Evolutionary conservation across 495 filamentous ascomycete species (phyloP).

Genomic region (Hyphodiscus hymeniophilus): DNA sequence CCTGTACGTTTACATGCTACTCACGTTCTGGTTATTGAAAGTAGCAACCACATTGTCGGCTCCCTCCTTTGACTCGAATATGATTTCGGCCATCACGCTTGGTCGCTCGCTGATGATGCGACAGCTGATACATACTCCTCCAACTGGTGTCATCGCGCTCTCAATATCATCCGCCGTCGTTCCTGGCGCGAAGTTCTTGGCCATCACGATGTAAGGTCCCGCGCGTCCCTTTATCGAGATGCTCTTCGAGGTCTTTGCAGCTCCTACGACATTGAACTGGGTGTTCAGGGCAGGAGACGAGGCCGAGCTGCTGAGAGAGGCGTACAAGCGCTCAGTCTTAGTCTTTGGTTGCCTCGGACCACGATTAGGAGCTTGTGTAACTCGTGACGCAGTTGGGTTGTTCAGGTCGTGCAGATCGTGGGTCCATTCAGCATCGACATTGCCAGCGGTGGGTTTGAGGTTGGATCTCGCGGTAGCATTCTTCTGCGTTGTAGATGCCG

Average conservation of each 20-base stretch:
- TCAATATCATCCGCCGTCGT: slow-evolving; percentile 94
- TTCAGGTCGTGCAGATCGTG: slow-evolving; percentile 43
- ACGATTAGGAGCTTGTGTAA: slow-evolving; percentile 24
- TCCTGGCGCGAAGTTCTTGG: slow-evolving; percentile 83
- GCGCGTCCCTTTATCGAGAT: slow-evolving; percentile 75
- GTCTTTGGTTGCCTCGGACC: slow-evolving; percentile 24
- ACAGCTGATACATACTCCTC: slow-evolving; percentile 64
- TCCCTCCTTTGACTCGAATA: slow-evolving; percentile 66
- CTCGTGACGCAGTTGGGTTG: slow-evolving; percentile 25
- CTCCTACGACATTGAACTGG: slow-evolving; percentile 25
- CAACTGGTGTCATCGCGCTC: slow-evolving; percentile 66
- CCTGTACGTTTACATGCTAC: slow-evolving; percentile 11
- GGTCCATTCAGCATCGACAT: slow-evolving; percentile 48
- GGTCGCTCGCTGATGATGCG: slow-evolving; percentile 61
- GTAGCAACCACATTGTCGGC: slow-evolving; percentile 74
- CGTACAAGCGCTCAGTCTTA: slow-evolving; percentile 26
- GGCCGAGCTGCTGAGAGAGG: slow-evolving; percentile 25
- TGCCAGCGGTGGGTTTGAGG: slow-evolving; percentile 29
- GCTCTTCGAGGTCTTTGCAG: slow-evolving; percentile 30
- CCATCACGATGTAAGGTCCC: slow-evolving; percentile 75
- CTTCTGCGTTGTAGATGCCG: slow-evolving; percentile 32
- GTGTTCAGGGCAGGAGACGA: slow-evolving; percentile 24
- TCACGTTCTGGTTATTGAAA: slow-evolving; percentile 82
- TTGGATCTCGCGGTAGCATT: slow-evolving; percentile 17
- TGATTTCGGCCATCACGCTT: slow-evolving; percentile 77